Conservation (phyloP, 2,329 filamentous ascomycete genomes). For the Juglanconis sp. region DNA sequence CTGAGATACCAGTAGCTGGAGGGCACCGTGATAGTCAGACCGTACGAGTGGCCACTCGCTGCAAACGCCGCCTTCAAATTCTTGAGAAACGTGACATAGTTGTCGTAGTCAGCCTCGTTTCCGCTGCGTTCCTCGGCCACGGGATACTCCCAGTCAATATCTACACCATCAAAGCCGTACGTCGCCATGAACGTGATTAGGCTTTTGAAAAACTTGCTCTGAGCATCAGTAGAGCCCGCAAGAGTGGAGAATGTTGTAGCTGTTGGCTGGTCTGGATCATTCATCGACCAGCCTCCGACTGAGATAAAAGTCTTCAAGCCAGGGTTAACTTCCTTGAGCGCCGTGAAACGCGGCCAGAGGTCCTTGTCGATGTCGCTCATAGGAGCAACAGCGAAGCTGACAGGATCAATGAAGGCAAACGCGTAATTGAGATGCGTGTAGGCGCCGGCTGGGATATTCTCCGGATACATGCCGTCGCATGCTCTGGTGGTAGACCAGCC, state of each 20-base stretch:
- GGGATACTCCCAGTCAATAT: conserved; percentile 29
- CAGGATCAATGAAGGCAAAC: conserved; percentile 32
- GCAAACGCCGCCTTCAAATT: conserved; percentile 12
- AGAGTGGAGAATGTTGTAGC: conserved; percentile 27
- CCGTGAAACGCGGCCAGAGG: conserved; percentile 29
- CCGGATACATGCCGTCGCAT: conserved; percentile 22
- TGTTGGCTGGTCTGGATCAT: conserved; percentile 23
- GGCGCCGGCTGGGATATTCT: conserved; percentile 23
- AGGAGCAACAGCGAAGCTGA: conserved; percentile 22
- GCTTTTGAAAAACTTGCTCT: conserved; percentile 22
- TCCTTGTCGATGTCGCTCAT: conserved; percentile 5
- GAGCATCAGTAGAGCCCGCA: conserved; percentile 15
- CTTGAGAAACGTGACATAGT: conserved; percentile 24
- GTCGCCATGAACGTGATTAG: conserved; percentile 23
- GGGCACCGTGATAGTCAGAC: conserved; percentile 26
- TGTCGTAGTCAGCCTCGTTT: conserved; percentile 22
- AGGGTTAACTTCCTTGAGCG: conserved; percentile 27
- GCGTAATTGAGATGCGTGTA: conserved; percentile 33
- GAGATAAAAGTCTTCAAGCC: conserved; percentile 35
- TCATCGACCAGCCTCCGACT: conserved; percentile 37
- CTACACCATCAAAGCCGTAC: conserved; percentile 29
- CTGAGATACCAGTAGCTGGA: conserved; percentile 28
- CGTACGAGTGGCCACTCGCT: conserved; percentile 14
- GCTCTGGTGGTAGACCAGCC: conserved; percentile 19
- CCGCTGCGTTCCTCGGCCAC: conserved; percentile 28